These are phyloP conservation scores for Vararia minispora DNA, from an alignment of 768 basidiomycete species.

Conservation along the genomic window DNA sequence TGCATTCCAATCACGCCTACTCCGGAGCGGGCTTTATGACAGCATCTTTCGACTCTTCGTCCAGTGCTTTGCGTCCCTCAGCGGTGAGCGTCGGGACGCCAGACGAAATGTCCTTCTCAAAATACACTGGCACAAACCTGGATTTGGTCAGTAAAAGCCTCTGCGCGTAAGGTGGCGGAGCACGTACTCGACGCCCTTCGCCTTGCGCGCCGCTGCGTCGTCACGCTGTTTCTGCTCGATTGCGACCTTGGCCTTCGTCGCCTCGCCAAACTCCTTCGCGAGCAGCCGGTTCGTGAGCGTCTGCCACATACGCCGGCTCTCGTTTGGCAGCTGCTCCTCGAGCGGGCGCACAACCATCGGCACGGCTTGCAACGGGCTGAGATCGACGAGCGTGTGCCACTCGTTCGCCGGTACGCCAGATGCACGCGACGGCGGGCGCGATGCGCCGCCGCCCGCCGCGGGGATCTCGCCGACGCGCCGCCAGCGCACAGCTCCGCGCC, in stretches of 20 bases:
- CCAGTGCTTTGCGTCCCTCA: slow-evolving; percentile 59
- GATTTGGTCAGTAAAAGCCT: not conserved
- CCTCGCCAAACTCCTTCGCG: slow-evolving; percentile 82
- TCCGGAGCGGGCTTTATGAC: no score
- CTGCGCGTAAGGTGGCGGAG: no score
- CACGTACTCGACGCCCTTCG: slow-evolving; percentile 67
- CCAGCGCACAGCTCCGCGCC: slow-evolving; percentile 79
- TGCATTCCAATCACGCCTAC: no score
- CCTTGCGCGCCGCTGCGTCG: slow-evolving; percentile 77
- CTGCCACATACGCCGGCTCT: slow-evolving; percentile 86
- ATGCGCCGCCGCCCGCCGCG: not conserved
- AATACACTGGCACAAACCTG: slow-evolving; percentile 69
- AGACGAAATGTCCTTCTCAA: slow-evolving; percentile 53
- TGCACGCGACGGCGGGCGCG: not conserved
- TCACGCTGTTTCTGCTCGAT: slow-evolving; percentile 96
- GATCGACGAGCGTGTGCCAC: slow-evolving; percentile 62
- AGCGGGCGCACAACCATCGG: slow-evolving; percentile 83
- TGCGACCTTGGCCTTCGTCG: slow-evolving; percentile 80
- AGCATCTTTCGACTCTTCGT: slow-evolving; percentile 56
- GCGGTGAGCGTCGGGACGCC: slow-evolving; percentile 62
- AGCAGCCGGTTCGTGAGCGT: slow-evolving; percentile 63
- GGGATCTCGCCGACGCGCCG: slow-evolving; percentile 30
- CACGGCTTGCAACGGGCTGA: slow-evolving; percentile 54
- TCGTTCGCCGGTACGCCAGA: slow-evolving; percentile 26
- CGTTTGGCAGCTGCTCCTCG: slow-evolving; percentile 62